Evolutionary conservation across 192 early-diverging fungal species (phyloP), one percentile per base, ranked within the genome.

Genomic region (Gamsiella multidivaricata): DNA sequence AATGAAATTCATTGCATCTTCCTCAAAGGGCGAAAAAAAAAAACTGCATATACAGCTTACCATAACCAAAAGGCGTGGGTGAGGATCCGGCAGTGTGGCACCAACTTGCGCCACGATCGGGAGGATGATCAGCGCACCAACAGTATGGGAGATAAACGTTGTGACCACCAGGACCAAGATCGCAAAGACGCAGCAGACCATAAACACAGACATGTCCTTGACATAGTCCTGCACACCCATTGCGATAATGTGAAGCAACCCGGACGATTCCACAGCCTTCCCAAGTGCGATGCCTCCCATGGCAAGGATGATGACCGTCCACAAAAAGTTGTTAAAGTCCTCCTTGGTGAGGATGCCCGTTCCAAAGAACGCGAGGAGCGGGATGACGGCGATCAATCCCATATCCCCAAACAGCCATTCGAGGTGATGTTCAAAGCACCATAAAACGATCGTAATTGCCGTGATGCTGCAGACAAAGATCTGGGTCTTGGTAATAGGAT

Each of bases 251-350:
- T 88, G 82, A 33, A 98, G 79, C 25, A 98, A 81, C 0, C 97
- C 97, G 7, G 90, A 92, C 6, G 90, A 92, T 34, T 95, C 90
- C 7, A 98, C 97, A 1, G 95, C 94, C 51, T 92, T 94, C 47
- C 97, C 97, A 33, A 98, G 86, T 10, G 94, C 94, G 54, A 95
- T 94, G 45, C 97, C 97, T 33, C 97, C 97, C 97, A 98, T 96
- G 17, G 97, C 97, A 58, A 91, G 82, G 53, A 91, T 89, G 22
- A 93, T 89, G 23, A 95, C 95, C 9, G 91, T 93, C 96, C 96
- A 98, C 71, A 96, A 80, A 82, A 97, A 94, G 83, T 93, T 93
- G 84, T 98, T 96, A 68, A 95, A 97, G 61, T 98, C 97, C 59
- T 98, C 97, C 70, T 98, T 98, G 62, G 90, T 91, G 68, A 98